Base-by-base conservation (phyloP, 73 alveolate species). In the Tetrahymena elliotti region DNA sequence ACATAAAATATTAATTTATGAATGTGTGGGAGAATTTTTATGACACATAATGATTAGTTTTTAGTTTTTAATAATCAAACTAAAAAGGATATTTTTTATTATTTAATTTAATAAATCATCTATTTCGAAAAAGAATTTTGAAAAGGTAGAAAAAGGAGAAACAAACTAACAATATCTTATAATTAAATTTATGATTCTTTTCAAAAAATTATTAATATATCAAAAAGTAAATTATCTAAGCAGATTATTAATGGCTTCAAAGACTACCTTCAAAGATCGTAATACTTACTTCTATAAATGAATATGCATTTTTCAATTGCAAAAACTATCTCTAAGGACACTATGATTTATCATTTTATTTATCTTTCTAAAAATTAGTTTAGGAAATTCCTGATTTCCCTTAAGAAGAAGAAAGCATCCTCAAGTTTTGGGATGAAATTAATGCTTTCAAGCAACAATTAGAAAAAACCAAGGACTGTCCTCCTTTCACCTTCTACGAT, bases 401-500 rank as follows among this genome's bases (percentile, higher is more conserved):
- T 35, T 92, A 99, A 83, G 99, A 98, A 93, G 99, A 99, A 94
- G 99, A 98, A 96, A 98, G 97, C 96, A 98, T 98, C 39, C 97
- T 99, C 92, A 96, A 97, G 95, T 99, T 98, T 94, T 99, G 99
- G 99, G 96, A 98, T 47, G 97, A 98, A 95, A 99, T 99, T 88
- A 97, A 98, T 93, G 99, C 99, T 47, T 99, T 99, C 98, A 97
- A 98, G 96, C 96, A 97, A 93, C 98, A 99, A 94, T 95, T 99
- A 83, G 99, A 98, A 93, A 96, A 96, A 95, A 98, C 99, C 35
- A 97, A 99, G 96, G 98, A 98, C 31, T 95, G 97, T 92, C 99
- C 99, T 35, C 97, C 97, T 52, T 99, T 98, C 97, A 98, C 99
- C 31, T 99, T 99, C 98, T 99, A 98, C 97, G 99, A 99, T 88